phyloP scores from a whole-genome alignment of 2,329 filamentous ascomycete species.

The Daldinia eschscholtzii region DNA sequence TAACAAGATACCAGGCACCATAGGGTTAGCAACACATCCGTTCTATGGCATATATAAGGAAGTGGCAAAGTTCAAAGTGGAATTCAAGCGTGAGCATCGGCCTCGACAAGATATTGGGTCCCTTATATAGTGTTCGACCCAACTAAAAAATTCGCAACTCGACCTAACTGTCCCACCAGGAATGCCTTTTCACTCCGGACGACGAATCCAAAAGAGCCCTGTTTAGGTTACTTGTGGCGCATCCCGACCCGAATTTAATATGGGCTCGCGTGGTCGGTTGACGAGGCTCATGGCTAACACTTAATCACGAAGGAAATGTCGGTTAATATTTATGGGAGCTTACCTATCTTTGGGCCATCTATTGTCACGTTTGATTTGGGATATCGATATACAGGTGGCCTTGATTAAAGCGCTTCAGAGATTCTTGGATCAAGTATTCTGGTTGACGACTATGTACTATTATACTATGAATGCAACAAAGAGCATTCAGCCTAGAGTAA shows the following conservation, averaged over 20 bases:
- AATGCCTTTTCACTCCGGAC: neutral
- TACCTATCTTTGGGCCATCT: neutral
- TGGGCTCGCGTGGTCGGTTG: neutral
- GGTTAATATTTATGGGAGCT: neutral
- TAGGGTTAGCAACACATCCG: constrained; percentile 35
- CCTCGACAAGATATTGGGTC: constrained; percentile 26
- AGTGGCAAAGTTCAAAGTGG: constrained; percentile 38
- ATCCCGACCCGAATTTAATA: neutral
- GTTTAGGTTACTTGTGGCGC: neutral
- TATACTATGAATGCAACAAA: neutral
- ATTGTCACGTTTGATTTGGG: neutral
- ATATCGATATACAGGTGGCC: neutral
- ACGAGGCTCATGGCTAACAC: neutral
- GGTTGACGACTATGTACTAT: neutral
- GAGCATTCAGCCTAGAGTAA: neutral
- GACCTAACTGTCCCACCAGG: neutral
- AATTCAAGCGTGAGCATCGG: constrained; percentile 35
- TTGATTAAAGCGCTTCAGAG: neutral
- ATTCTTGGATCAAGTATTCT: neutral
- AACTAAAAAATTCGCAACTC: neutral
- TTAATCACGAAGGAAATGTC: neutral
- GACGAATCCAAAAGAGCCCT: constrained; percentile 1
- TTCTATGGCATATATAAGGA: constrained; percentile 45
- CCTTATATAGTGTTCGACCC: constrained; percentile 30
- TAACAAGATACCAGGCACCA: constrained; percentile 33